Evolutionary conservation across 2,329 filamentous ascomycete genomes (phyloP).

Genomic region (Emmonsiellopsis sp.): DNA sequence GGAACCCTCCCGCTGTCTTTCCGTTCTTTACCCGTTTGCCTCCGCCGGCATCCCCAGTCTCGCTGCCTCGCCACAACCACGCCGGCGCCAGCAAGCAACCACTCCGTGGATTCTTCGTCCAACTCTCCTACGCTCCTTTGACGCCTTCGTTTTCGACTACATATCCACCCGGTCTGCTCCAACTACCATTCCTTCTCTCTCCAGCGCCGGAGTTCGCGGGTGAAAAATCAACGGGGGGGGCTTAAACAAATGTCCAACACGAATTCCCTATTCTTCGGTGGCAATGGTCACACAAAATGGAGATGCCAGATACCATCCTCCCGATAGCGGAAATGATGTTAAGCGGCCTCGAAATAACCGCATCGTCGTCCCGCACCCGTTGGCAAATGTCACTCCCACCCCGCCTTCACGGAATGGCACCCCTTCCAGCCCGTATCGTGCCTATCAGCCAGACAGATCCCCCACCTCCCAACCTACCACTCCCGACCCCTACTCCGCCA

Average conservation of each 20-base stretch:
- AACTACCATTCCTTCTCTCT: neutral
- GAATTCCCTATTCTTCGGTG: constrained; percentile 27
- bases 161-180: neutral
- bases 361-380: constrained; percentile 11
- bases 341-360: constrained; percentile 15
- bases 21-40: constrained; percentile 8
- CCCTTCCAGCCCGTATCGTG: neutral
- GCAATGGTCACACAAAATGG: constrained; percentile 37
- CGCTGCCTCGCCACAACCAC: neutral
- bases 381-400: neutral
- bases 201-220: neutral
- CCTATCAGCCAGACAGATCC: neutral
- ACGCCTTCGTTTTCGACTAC: neutral
- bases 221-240: constrained; percentile 2
- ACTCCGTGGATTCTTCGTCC: neutral
- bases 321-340: constrained; percentile 18
- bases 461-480: constrained; percentile 2
- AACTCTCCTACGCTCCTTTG: constrained; percentile 2
- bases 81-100: neutral
- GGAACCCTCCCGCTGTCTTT: constrained; percentile 6
- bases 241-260: constrained; percentile 32
- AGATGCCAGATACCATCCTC: constrained; percentile 25
- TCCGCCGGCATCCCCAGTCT: neutral
- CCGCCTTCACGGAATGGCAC: neutral
- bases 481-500: neutral